Conservation (phyloP, 305 asterid species). For the Solanum hybrid region DNA sequence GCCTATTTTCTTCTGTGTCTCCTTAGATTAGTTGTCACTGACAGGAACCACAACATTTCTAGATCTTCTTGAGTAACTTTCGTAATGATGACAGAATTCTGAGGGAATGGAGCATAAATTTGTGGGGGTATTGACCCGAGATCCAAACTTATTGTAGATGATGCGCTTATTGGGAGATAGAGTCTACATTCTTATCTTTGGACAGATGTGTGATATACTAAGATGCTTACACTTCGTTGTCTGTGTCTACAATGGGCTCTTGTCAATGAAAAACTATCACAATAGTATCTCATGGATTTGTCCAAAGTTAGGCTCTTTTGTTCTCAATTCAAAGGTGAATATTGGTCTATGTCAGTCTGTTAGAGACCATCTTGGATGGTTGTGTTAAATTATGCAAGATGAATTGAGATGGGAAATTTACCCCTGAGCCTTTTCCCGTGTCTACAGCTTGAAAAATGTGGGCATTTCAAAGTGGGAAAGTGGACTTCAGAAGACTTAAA, state of each 20-base stretch:
- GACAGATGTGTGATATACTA: background rate
- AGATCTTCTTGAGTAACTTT: background rate
- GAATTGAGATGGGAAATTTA: background rate
- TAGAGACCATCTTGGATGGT: background rate
- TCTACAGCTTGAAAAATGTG: background rate
- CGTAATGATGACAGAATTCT: background rate
- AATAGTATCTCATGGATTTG: background rate
- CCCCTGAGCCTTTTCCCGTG: background rate
- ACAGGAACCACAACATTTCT: background rate
- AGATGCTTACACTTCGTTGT: background rate
- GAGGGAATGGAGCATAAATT: background rate
- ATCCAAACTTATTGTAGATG: background rate
- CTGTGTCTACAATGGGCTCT: background rate
- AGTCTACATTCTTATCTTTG: background rate
- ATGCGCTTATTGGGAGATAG: background rate
- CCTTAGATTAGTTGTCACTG: background rate
- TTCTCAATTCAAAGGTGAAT: background rate
- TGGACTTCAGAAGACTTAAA: background rate
- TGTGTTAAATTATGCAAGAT: background rate
- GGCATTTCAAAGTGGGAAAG: background rate
- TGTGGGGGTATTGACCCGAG: background rate
- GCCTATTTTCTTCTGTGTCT: background rate
- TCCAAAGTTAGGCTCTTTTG: background rate
- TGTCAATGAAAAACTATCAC: background rate
- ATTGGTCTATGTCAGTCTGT: background rate